Conservation (phyloP, 2,329 filamentous ascomycete species). For the Dothistroma pini region DNA sequence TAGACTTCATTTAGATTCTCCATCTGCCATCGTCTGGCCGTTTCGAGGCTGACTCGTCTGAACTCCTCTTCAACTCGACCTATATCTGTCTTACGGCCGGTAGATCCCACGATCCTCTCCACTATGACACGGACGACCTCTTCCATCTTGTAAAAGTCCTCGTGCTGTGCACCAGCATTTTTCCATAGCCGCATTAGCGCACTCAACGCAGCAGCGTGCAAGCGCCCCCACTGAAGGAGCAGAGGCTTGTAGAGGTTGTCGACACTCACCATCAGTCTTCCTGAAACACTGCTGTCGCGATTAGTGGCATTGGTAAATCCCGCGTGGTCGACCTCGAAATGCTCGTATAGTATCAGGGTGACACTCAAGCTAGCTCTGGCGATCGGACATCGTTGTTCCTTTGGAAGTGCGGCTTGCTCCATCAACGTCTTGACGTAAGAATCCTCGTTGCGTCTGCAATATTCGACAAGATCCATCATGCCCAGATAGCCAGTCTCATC, state of each 20-base stretch:
- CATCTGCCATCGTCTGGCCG: constrained; percentile 86
- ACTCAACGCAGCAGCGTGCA: constrained; percentile 81
- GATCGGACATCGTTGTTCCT: constrained; percentile 75
- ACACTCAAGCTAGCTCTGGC: constrained; percentile 82
- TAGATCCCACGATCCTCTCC: constrained; percentile 82
- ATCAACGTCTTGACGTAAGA: constrained; percentile 86
- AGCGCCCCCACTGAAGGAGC: constrained; percentile 84
- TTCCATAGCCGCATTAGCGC: constrained; percentile 94
- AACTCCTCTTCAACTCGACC: constrained; percentile 87
- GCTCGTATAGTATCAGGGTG: constrained; percentile 85
- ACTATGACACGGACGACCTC: constrained; percentile 87
- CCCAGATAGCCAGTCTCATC: constrained; percentile 81
- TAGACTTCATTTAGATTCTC: constrained; percentile 85
- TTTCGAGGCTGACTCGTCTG: constrained; percentile 72
- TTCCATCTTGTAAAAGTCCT: constrained; percentile 89
- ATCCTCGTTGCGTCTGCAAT: constrained; percentile 86
- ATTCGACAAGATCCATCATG: constrained; percentile 97
- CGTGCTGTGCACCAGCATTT: constrained; percentile 73
- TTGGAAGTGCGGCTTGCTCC: constrained; percentile 74
- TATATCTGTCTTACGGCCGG: constrained; percentile 76
- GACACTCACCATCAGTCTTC: constrained; percentile 51
- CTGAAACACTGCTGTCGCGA: constrained; percentile 16
- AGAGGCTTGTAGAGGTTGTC: constrained; percentile 85
- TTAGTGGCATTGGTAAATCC: constrained; percentile 15
- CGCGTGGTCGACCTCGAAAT: constrained; percentile 77